Conservation (phyloP, 257 asterid genomes). For the Solanum sparsipilum region DNA sequence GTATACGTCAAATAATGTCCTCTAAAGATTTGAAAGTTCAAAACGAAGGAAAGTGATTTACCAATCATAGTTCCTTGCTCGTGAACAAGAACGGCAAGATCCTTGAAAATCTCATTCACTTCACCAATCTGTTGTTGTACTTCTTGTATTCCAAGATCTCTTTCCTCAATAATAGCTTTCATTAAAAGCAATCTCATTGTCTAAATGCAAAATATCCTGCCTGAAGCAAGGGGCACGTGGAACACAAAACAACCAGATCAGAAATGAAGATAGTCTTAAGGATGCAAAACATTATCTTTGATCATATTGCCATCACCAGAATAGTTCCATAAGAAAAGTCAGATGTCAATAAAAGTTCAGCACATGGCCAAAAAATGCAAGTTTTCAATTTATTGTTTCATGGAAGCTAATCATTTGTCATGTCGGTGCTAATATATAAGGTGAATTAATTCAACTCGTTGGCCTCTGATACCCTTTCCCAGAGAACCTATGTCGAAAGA, state of each 20-base stretch:
- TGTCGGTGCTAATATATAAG: neutral
- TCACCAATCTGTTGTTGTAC: conserved; percentile 91
- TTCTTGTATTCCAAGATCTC: conserved; percentile 91
- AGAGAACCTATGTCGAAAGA: too few relatives aligned
- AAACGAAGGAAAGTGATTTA: conserved; percentile 10
- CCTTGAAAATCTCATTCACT: conserved; percentile 94
- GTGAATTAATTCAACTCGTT: neutral
- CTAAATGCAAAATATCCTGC: conserved; percentile 72
- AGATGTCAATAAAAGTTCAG: neutral
- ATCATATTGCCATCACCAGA: neutral
- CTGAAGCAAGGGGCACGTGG: conserved; percentile 29
- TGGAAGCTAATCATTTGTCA: neutral
- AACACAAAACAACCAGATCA: conserved; percentile 1
- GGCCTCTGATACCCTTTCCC: neutral
- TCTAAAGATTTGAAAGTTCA: neutral
- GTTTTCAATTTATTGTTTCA: neutral
- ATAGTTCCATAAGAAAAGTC: neutral
- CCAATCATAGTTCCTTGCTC: conserved; percentile 97
- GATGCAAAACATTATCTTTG: neutral
- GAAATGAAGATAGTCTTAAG: neutral
- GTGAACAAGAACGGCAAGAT: conserved; percentile 76
- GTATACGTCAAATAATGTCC: neutral
- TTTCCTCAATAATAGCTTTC: conserved; percentile 89
- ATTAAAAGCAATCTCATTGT: conserved; percentile 83
- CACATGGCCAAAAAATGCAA: neutral